Evolutionary conservation across 768 basidiomycete genomes (phyloP).

Genomic region (Tephrocybe sp.): DNA sequence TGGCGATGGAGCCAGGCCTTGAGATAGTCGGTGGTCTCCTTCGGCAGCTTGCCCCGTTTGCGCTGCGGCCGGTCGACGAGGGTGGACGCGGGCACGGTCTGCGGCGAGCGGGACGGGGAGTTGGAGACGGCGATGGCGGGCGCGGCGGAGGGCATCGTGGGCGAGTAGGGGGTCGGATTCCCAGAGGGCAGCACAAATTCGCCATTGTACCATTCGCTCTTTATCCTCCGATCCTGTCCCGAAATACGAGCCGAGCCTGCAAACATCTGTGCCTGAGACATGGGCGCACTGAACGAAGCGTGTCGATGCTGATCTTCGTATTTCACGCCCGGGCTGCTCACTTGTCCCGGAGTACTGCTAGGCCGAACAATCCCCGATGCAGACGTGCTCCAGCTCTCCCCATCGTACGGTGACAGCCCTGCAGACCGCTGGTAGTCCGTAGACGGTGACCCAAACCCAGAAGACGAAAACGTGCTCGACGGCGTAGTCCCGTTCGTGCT

Average conservation of each 20-base stretch:
- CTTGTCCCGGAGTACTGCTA: constrained; percentile 62
- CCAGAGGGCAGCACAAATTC: constrained; percentile 54
- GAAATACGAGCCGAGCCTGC: constrained; percentile 68
- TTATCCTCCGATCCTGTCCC: constrained; percentile 69
- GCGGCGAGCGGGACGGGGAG: constrained; percentile 55
- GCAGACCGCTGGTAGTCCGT: constrained; percentile 45
- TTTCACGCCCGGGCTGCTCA: constrained; percentile 52
- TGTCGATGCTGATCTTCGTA: constrained; percentile 67
- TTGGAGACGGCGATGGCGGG: constrained; percentile 40
- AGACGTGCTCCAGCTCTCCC: constrained; percentile 54
- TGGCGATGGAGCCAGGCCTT: constrained; percentile 88
- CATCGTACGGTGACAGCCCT: constrained; percentile 45
- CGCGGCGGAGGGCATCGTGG: constrained; percentile 43
- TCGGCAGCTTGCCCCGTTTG: constrained; percentile 85
- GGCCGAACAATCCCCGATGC: constrained; percentile 63
- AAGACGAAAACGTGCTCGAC: constrained; percentile 47
- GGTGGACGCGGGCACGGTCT: constrained; percentile 47
- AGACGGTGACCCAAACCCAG: constrained; percentile 42
- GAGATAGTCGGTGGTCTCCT: constrained; percentile 86
- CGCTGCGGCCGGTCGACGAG: constrained; percentile 76
- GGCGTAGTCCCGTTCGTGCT: constrained; percentile 52
- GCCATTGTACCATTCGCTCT: constrained; percentile 63
- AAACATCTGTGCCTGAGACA: constrained; percentile 61
- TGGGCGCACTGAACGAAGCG: constrained; percentile 59
- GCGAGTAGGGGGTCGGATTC: constrained; percentile 40